Conservation (phyloP, 2,329 filamentous ascomycete species). For the Pseudocercospora eumusae region DNA sequence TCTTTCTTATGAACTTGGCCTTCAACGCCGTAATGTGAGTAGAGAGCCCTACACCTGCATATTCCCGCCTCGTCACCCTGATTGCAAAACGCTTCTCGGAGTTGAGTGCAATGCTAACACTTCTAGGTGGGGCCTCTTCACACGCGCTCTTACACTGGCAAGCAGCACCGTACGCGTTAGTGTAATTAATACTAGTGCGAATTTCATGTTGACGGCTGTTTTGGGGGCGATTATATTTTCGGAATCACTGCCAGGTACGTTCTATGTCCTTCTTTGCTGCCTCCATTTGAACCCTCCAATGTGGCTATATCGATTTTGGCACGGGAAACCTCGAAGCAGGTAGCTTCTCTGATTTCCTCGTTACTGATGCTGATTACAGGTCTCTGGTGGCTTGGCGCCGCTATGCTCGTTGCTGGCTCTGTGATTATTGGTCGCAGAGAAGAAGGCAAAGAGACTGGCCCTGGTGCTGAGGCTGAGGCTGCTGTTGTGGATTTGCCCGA, state of each 20-base stretch:
- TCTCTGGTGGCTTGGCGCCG: constrained; percentile 75
- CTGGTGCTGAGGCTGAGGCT: constrained; percentile 26
- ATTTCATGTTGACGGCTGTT: constrained; percentile 76
- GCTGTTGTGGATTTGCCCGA: constrained; percentile 23
- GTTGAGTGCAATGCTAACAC: too few species aligned
- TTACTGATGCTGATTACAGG: constrained; percentile 34
- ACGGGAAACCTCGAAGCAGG: too few species aligned
- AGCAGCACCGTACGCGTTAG: constrained; percentile 76
- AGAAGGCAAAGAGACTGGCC: constrained; percentile 46
- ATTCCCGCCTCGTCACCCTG: too few species aligned
- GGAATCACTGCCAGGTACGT: constrained; percentile 62
- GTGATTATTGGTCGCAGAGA: constrained; percentile 75
- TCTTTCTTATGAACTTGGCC: constrained; percentile 72
- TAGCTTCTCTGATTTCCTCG: too few species aligned
- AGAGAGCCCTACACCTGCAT: too few species aligned
- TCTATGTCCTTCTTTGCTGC: neutral
- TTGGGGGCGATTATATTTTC: constrained; percentile 70
- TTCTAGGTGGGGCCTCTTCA: constrained; percentile 83
- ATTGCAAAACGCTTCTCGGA: too few species aligned
- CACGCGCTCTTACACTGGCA: constrained; percentile 71
- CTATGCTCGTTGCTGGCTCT: constrained; percentile 71
- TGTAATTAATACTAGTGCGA: constrained; percentile 79
- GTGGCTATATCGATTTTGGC: too few species aligned
- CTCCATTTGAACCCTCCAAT: too few species aligned
- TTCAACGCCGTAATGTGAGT: constrained; percentile 85